phyloP scores from a whole-genome alignment of 108 stramenopile genomes.

The Bacterosira constricta region DNA sequence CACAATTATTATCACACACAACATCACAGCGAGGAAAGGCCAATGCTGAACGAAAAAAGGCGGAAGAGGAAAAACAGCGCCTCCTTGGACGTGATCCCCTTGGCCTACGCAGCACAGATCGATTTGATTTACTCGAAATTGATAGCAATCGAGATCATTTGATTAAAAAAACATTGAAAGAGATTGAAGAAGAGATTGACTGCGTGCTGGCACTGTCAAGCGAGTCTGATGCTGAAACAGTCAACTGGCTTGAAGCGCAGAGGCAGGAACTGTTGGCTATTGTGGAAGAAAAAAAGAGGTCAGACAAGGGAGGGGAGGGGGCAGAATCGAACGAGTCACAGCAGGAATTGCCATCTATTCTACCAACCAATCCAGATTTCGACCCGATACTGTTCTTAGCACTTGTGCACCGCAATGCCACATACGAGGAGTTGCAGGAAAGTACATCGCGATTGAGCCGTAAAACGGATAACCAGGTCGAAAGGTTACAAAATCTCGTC shows the following conservation, averaged over 20 bases:
- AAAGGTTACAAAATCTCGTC: slow-evolving; percentile 82
- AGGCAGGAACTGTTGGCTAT: slow-evolving; percentile 73
- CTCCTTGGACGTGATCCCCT: slow-evolving; percentile 77
- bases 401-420: slow-evolving; percentile 76
- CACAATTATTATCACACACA: background rate
- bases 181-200: slow-evolving; percentile 55
- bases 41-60: slow-evolving; percentile 59
- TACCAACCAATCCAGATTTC: slow-evolving; percentile 80
- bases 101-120: slow-evolving; percentile 49
- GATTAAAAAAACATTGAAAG: slow-evolving; percentile 64
- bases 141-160: slow-evolving; percentile 56
- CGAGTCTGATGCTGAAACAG: slow-evolving; percentile 55
- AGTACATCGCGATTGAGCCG: slow-evolving; percentile 77
- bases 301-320: slow-evolving; percentile 7
- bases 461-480: slow-evolving; percentile 84
- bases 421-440: slow-evolving; percentile 72
- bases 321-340: background rate
- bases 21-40: slow-evolving; percentile 46
- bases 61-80: slow-evolving; percentile 73
- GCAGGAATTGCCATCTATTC: slow-evolving; percentile 45
- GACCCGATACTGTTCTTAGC: slow-evolving; percentile 90
- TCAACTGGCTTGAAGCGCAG: slow-evolving; percentile 63
- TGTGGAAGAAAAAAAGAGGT: slow-evolving; percentile 46
- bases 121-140: slow-evolving; percentile 69
- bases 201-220: slow-evolving; percentile 54